Percentiles rank a stretch among this genome's conserved stretches.
Conservation (phyloP, 768 basidiomycete species). For the Rhizopogon roseolus region DNA sequence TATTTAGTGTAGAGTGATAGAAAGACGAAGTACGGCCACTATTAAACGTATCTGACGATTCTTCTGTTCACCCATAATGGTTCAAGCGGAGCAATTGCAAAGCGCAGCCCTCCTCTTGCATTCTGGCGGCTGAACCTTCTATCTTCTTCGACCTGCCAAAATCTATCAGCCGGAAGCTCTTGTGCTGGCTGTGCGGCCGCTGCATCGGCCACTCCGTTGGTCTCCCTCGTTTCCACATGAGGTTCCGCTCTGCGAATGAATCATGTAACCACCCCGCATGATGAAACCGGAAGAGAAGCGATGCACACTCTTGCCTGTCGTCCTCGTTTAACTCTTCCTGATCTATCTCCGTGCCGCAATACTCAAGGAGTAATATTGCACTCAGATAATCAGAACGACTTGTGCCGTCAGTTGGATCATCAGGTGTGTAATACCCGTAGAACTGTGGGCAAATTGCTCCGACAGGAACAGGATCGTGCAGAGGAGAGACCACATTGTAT, state of each 20-base stretch:
- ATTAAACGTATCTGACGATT: too few species aligned
- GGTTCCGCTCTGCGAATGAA: constrained; percentile 38
- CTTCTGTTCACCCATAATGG: too few species aligned
- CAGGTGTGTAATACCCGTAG: constrained; percentile 53
- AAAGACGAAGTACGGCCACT: too few species aligned
- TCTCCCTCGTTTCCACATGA: constrained; percentile 39
- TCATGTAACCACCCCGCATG: constrained; percentile 32
- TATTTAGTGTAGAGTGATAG: too few species aligned
- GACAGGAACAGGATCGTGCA: constrained; percentile 41
- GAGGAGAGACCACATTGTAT: constrained; percentile 17
- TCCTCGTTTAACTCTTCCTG: constrained; percentile 30
- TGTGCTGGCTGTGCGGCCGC: not conserved
- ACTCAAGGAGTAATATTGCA: constrained; percentile 43
- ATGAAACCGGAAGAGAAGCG: constrained; percentile 38
- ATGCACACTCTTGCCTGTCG: constrained; percentile 32
- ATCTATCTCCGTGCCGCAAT: constrained; percentile 37
- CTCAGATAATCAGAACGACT: constrained; percentile 20
- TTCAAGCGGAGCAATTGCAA: not conserved
- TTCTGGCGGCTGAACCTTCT: not conserved
- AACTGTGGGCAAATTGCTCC: constrained; percentile 56
- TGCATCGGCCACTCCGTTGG: constrained; percentile 22
- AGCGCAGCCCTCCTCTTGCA: not conserved
- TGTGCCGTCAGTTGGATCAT: constrained; percentile 11
- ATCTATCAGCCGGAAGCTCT: constrained; percentile 47
- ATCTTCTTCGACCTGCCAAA: constrained; percentile 35